Evolutionary conservation across 176 grass and related monocot species (phyloP).

Genomic region (Echinochloa phyllopogon): DNA sequence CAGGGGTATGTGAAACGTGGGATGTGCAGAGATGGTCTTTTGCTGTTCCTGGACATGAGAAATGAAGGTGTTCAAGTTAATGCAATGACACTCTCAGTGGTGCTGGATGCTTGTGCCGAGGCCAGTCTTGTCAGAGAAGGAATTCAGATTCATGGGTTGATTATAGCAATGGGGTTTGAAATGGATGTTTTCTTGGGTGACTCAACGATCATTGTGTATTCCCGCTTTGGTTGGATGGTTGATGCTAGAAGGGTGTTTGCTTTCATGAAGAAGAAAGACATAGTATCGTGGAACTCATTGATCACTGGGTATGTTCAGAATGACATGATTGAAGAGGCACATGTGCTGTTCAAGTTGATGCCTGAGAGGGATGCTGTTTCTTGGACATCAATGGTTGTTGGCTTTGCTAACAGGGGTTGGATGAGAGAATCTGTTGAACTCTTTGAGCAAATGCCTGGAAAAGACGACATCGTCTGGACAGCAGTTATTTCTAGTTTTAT

Average conservation of each 20-base stretch:
- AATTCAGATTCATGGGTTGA: constrained; percentile 65
- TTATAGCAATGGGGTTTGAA: constrained; percentile 52
- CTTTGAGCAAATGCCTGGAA: constrained; percentile 72
- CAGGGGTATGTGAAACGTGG: constrained; percentile 52
- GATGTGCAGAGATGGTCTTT: constrained; percentile 61
- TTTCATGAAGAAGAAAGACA: constrained; percentile 63
- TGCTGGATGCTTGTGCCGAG: constrained; percentile 62
- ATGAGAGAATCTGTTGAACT: constrained; percentile 61
- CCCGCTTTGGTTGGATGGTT: constrained; percentile 59
- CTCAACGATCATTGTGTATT: constrained; percentile 70
- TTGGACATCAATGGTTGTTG: constrained; percentile 70
- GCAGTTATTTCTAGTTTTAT: constrained; percentile 59
- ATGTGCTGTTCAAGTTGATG: constrained; percentile 71
- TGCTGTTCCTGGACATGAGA: constrained; percentile 67
- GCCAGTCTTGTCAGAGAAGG: constrained; percentile 56
- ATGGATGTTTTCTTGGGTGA: constrained; percentile 55
- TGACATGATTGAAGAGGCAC: constrained; percentile 59
- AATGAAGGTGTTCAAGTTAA: constrained; percentile 53
- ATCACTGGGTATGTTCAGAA: constrained; percentile 63
- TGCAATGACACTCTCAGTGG: constrained; percentile 55
- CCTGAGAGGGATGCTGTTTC: constrained; percentile 71
- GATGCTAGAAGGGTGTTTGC: constrained; percentile 54
- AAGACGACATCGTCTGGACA: constrained; percentile 67
- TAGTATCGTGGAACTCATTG: constrained; percentile 79
- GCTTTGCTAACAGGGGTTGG: constrained; percentile 69